Conservation (phyloP, 306 rosid species). For the Lupinus albus region DNA sequence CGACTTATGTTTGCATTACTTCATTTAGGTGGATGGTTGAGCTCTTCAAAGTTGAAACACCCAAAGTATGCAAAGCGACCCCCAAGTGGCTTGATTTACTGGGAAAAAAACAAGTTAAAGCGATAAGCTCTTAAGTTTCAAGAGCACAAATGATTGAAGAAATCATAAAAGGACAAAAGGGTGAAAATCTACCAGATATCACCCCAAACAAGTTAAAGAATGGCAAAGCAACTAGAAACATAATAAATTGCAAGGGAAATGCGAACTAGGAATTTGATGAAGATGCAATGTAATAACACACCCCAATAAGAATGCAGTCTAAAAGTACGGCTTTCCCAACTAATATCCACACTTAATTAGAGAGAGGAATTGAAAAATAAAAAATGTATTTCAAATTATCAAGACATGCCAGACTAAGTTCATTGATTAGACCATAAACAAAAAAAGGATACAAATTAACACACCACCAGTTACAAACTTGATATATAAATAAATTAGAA, state of each 20-base stretch:
- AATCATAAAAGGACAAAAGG: not conserved
- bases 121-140: slow-evolving; percentile 36
- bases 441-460: not conserved
- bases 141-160: not conserved
- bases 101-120: slow-evolving; percentile 29
- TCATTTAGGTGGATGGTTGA: slow-evolving; percentile 55
- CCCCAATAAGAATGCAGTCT: not conserved
- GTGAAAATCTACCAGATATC: not conserved
- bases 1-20: slow-evolving; percentile 48
- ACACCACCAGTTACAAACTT: not conserved
- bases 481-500: slow-evolving; percentile 16
- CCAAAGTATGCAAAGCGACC: slow-evolving; percentile 41
- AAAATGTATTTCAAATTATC: not conserved
- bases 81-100: slow-evolving; percentile 48
- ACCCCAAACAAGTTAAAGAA: slow-evolving; percentile 26
- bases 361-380: not conserved
- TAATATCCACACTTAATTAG: slow-evolving; percentile 1
- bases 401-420: not conserved
- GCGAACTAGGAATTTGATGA: slow-evolving; percentile 20
- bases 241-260: slow-evolving; percentile 10
- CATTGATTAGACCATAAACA: not conserved
- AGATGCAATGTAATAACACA: slow-evolving; percentile 8
- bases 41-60: slow-evolving; percentile 46
- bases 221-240: slow-evolving; percentile 27
- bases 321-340: not conserved